Evolutionary conservation across 169 alveolate species (phyloP), one percentile per base, ranked within the genome.

Genomic region (Neospora caninum): DNA sequence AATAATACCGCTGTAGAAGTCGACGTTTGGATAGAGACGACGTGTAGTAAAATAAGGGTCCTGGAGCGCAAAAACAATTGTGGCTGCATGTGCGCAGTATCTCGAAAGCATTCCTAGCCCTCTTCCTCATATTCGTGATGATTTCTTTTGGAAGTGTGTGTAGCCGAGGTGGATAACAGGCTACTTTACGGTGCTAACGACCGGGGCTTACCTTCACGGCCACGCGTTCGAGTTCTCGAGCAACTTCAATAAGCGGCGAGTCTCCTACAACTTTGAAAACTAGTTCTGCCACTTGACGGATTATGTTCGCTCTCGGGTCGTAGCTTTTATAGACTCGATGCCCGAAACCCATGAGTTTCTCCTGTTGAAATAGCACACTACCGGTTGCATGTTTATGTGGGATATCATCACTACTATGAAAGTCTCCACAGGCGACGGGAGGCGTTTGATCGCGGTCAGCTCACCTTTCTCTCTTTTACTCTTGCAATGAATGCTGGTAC

Each of bases 1-100:
- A 0, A 98, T 97, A 42, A 98, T 93, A 10, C 99, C 99, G 16
- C 98, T 96, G 89, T 98, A 98, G 94, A 97, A 98, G 95, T 98
- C 99, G 29, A 98, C 99, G 95, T 98, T 98, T 27, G 99, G 99
- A 95, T 98, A 98, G n/a, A 98, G 96, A 88, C 97, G 97, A 70
- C 99, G 95, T 58, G 94, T 82, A 0, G 95, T 93, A 94, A 98
- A 98, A 95, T 98, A 98, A 25, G 96, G 97, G 88, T 98, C 99
- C 86, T 58, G 49, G 88, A 53, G 41, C 39, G 42, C 20, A 13
- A 73, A 22, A 20, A 73, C 22, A n/a, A 43, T 13, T 2, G 49
- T 9, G n/a, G 2, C 4, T 7, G 80, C 41, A 20, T 49, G 22
- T 49, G 13, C 58, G 58, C 58, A 49, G 58, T 49, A 49, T 49